Percentiles rank a stretch among this genome's conserved stretches.
Conservation (phyloP, 2,329 filamentous ascomycete genomes). For the Bertia moriformis region DNA sequence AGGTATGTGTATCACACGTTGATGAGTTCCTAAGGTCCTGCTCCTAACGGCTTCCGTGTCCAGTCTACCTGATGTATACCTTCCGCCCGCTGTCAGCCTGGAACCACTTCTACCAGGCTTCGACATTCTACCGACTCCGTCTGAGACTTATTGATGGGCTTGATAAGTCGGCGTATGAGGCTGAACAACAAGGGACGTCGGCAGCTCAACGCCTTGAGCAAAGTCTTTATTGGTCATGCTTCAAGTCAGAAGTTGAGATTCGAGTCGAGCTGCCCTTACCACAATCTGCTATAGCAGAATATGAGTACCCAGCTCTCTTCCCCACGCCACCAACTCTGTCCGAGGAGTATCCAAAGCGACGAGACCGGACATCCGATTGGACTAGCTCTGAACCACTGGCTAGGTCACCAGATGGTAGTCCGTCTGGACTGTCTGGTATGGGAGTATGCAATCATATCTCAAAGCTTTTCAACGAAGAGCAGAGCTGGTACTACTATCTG, state of each 20-base stretch:
- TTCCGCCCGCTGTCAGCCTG: conserved; percentile 11
- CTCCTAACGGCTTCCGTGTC: no score
- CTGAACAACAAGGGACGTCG: conserved; percentile 2
- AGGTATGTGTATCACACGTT: no score
- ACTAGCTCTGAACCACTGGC: no score
- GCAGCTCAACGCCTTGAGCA: conserved; percentile 9
- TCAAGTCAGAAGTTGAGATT: conserved; percentile 13
- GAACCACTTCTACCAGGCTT: conserved; percentile 12
- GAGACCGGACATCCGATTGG: not conserved
- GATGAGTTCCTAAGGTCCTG: no score
- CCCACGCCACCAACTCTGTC: conserved; percentile 9
- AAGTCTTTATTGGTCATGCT: conserved; percentile 14
- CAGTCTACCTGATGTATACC: conserved; percentile 14
- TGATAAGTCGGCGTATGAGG: conserved; percentile 2
- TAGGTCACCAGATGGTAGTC: not conserved
- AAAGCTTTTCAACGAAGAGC: conserved; percentile 8
- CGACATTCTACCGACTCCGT: conserved; percentile 10
- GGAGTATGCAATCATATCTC: not conserved
- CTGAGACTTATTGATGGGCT: conserved; percentile 4
- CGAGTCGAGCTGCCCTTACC: conserved; percentile 12
- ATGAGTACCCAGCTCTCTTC: conserved; percentile 10
- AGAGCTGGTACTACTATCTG: conserved; percentile 16
- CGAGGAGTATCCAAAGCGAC: not conserved
- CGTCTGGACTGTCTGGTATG: not conserved
- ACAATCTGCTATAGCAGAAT: conserved; percentile 9